Evolutionary conservation across 2,329 filamentous ascomycete genomes (phyloP), one percentile per base, ranked within the genome.

Genomic region (Talaromyces pinophilus): DNA sequence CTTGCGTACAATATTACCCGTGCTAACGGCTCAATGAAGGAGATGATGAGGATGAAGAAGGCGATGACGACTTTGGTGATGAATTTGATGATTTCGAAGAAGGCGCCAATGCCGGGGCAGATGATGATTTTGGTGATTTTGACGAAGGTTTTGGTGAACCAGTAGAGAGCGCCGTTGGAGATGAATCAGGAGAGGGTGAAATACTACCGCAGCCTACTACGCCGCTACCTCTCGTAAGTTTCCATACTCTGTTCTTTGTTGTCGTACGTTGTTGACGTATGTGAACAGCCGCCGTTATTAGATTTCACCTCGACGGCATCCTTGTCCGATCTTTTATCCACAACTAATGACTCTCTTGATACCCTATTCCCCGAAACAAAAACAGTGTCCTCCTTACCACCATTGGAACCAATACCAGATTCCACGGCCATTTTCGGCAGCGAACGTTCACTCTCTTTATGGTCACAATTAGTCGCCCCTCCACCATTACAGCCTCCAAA

Each of bases 401-500:
- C 75, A 19, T 70, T 80, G 65, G 77, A 81, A 65, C 74, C 80
- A 22, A 78, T 82, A 63, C 72, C 75, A 59, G 76, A 80, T 72
- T 75, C 77, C 62, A 78, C 81, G 44, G 76, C 90, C 54, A 86
- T 92, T 61, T 95, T 97, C 79, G 87, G 92, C 64, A 96, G 92
- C 48, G 90, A 93, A 62, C 88, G 93, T 67, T 96, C 92, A 68
- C 89, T 92, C 65, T 97, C 95, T 0, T 84, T 99, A 40, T 99
- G 95, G 95, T 93, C 93, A 48, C 95, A 99, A 81, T 88, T 99
- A 4, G 92, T 97, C 35, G 94, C 94, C 1, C 94, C 95, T 22
- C 95, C 95, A 1, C 93, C 95, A 2, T 87, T 99, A 44, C 93
- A 97, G 73, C 95, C 95, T 5, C 94, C 95, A 0, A 95, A 99